phyloP scores from a whole-genome alignment of 331 rosid genomes.

The Quercus lobata region DNA sequence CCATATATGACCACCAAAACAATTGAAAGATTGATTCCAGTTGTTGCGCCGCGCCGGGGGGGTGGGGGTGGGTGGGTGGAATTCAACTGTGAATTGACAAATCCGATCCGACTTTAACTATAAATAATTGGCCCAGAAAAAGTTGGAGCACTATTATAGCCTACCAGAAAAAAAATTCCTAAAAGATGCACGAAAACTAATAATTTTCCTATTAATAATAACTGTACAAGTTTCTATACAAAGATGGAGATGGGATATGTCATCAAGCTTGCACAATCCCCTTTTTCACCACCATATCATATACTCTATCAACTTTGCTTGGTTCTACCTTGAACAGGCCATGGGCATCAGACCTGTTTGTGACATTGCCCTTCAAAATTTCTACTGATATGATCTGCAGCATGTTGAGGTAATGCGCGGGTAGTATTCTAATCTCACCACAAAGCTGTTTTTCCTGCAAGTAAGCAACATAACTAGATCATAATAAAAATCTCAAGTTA shows the following conservation, averaged over 20 bases:
- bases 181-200: too few species aligned
- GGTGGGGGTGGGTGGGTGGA: too few species aligned
- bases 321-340: slow-evolving; percentile 62
- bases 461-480: background rate
- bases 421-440: slow-evolving; percentile 65
- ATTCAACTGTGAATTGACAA: too few species aligned
- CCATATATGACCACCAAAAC: too few species aligned
- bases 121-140: background rate
- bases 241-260: background rate
- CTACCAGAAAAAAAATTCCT: too few species aligned
- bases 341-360: slow-evolving; percentile 63
- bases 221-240: slow-evolving; percentile 9
- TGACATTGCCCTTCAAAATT: slow-evolving; percentile 53
- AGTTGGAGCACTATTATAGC: too few species aligned
- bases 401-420: slow-evolving; percentile 71
- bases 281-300: slow-evolving; percentile 63
- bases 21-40: too few species aligned
- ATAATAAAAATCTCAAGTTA: background rate
- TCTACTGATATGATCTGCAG: slow-evolving; percentile 46
- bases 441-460: slow-evolving; percentile 73
- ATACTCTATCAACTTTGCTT: slow-evolving; percentile 72
- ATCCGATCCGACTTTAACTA: too few species aligned
- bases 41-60: too few species aligned
- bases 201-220: too few species aligned
- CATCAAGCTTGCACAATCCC: slow-evolving; percentile 40